These are phyloP conservation scores for Trichoderma pleuroti DNA, from an alignment of 2,329 filamentous ascomycete genomes.

Conservation along the genomic window DNA sequence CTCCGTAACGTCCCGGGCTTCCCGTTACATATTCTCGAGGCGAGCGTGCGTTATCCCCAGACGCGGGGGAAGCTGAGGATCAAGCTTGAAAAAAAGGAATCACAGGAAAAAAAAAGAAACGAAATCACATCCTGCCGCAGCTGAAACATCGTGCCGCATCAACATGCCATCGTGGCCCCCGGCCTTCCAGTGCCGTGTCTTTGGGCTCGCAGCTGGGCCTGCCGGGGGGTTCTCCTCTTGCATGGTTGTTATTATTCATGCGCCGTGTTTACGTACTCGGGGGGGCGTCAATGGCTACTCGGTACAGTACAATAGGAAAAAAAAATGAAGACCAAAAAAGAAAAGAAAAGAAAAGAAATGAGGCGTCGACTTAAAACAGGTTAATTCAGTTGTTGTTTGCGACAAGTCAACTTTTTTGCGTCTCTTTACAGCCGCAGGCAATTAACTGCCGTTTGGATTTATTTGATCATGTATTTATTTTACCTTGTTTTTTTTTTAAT, in stretches of 20 bases:
- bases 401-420: background rate
- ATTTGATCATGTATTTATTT: background rate
- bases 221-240: background rate
- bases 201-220: background rate
- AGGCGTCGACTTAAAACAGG: background rate
- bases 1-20: background rate
- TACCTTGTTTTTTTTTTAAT: background rate
- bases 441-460: background rate
- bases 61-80: background rate
- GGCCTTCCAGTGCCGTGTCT: constrained; percentile 1
- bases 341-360: background rate
- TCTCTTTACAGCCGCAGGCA: background rate
- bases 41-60: background rate
- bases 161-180: background rate
- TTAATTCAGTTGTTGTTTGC: background rate
- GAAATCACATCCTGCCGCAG: background rate
- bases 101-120: background rate
- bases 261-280: background rate
- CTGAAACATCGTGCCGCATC: background rate
- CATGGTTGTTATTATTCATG: background rate
- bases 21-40: background rate
- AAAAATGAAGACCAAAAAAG: background rate
- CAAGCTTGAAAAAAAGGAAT: background rate
- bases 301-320: background rate
- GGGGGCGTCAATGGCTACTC: background rate